Evolutionary conservation across 208 protist genomes (phyloP).

Genomic region (Leishmania lainsoni): DNA sequence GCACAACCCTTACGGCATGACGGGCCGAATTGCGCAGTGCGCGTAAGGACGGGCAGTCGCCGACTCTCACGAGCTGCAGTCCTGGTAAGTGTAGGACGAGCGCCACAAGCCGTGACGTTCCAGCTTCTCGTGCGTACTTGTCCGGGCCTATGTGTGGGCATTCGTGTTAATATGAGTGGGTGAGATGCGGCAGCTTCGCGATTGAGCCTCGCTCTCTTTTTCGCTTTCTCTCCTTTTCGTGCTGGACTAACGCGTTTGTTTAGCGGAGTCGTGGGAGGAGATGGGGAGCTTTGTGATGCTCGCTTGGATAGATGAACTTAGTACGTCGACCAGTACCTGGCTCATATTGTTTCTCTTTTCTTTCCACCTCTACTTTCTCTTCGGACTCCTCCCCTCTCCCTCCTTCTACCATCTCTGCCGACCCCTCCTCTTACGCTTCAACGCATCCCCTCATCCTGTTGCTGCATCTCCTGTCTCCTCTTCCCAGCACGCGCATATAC

Average conservation of each 20-base stretch:
- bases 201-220: not conserved
- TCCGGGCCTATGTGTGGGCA: not conserved
- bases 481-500: not conserved
- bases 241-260: not conserved
- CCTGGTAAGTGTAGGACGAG: too few relatives aligned
- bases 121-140: not conserved
- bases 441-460: too few relatives aligned
- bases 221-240: not conserved
- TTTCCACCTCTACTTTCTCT: too few relatives aligned
- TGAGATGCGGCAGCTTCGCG: not conserved
- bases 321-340: too few relatives aligned
- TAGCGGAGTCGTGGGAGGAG: not conserved
- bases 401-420: too few relatives aligned
- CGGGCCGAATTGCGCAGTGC: constrained; percentile 32
- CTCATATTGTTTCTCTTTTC: not conserved
- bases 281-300: not conserved
- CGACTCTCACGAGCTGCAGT: not conserved
- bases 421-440: too few relatives aligned
- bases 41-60: not conserved
- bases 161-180: not conserved
- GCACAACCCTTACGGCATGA: constrained; percentile 82
- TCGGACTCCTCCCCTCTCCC: too few relatives aligned
- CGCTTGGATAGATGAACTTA: not conserved
- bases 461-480: not conserved
- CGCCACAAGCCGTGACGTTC: not conserved